phyloP scores from a whole-genome alignment of 1,139 yeast species.

The Wickerhamiella pararugosa region DNA sequence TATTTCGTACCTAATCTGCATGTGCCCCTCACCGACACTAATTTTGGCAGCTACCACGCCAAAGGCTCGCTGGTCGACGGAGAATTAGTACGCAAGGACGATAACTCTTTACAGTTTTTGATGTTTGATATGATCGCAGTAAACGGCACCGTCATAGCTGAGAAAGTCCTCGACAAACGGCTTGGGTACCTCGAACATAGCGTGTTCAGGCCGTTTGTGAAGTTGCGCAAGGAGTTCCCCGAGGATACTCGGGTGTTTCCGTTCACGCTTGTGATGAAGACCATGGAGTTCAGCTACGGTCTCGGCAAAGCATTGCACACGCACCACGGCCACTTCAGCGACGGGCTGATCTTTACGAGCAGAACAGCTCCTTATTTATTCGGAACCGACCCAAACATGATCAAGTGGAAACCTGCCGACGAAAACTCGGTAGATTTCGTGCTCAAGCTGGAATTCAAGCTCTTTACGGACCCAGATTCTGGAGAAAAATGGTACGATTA shows the following conservation, averaged over 20 bases:
- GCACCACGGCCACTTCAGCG: conserved; percentile 71
- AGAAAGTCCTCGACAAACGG: conserved; percentile 61
- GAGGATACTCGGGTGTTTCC: conserved; percentile 66
- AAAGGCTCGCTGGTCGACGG: conserved; percentile 80
- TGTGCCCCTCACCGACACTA: conserved; percentile 52
- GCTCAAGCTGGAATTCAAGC: conserved; percentile 50
- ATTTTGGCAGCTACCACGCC: conserved; percentile 49
- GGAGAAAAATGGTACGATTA: conserved; percentile 68
- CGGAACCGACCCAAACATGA: conserved; percentile 62
- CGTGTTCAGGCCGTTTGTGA: conserved; percentile 68
- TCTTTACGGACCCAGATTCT: conserved; percentile 54
- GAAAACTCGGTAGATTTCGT: conserved; percentile 89
- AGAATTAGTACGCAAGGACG: conserved; percentile 49
- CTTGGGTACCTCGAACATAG: conserved; percentile 76
- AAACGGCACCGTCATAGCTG: conserved; percentile 56
- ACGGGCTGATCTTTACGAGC: conserved; percentile 88
- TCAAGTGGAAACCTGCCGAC: conserved; percentile 96
- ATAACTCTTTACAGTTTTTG: conserved; percentile 56
- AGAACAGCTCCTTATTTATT: conserved; percentile 73
- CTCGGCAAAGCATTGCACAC: conserved; percentile 60
- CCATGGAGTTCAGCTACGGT: conserved; percentile 73
- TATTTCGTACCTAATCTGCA: conserved; percentile 69
- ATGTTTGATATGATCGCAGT: conserved; percentile 85
- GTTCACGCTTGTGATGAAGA: conserved; percentile 69
- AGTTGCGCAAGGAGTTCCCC: conserved; percentile 52